Conservation (phyloP, 2,329 filamentous ascomycete genomes). For the Botrytis pseudocinerea region DNA sequence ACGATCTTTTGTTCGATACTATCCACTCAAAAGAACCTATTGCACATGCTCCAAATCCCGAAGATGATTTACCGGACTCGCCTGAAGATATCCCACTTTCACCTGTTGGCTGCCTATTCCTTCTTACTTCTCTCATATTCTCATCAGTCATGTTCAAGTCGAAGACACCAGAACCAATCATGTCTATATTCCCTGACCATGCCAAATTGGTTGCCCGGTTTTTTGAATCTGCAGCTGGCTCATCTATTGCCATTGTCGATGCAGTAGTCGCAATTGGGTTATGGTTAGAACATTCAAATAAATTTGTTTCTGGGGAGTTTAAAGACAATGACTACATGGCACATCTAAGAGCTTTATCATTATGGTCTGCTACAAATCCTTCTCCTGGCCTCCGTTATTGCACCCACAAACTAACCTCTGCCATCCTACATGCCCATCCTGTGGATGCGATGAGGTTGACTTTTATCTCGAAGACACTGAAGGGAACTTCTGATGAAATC, state of each 20-base stretch:
- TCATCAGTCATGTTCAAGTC: slow-evolving; percentile 62
- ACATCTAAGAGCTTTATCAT: slow-evolving; percentile 54
- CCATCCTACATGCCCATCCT: slow-evolving; percentile 55
- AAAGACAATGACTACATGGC: slow-evolving; percentile 52
- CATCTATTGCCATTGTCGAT: slow-evolving; percentile 54
- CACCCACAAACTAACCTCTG: slow-evolving; percentile 42
- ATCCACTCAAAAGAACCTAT: slow-evolving; percentile 48
- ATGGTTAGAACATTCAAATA: slow-evolving; percentile 56
- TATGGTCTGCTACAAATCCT: slow-evolving; percentile 43
- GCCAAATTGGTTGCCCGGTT: slow-evolving; percentile 54
- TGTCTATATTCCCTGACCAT: slow-evolving; percentile 63
- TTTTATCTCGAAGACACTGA: slow-evolving; percentile 64
- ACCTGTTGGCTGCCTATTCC: slow-evolving; percentile 57
- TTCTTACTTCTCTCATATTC: slow-evolving; percentile 64
- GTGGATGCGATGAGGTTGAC: slow-evolving; percentile 58
- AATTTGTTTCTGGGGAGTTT: slow-evolving; percentile 43
- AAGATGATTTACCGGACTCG: slow-evolving; percentile 49
- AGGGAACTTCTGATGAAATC: slow-evolving; percentile 54
- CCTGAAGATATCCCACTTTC: slow-evolving; percentile 58
- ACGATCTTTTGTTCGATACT: slow-evolving; percentile 48
- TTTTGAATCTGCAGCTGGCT: slow-evolving; percentile 51
- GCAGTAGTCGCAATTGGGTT: slow-evolving; percentile 60
- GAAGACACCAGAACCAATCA: slow-evolving; percentile 52
- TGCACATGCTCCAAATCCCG: slow-evolving; percentile 43
- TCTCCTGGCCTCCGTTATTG: slow-evolving; percentile 43